Conservation (phyloP, 352 stramenopile genomes). For the Globisporangium spiculum region DNA sequence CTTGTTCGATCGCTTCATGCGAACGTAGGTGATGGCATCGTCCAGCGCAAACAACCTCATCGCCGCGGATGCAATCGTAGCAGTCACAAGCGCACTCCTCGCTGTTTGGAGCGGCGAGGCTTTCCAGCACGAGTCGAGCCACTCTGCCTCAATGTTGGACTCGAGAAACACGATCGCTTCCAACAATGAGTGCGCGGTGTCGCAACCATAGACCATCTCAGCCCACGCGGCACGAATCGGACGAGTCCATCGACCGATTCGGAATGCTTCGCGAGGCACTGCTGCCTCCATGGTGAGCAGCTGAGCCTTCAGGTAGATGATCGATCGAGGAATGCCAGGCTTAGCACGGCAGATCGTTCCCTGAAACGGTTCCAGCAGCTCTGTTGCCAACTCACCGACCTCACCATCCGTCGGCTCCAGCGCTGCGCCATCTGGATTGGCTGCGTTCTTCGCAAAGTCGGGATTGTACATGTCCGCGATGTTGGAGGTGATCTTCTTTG, state of each 20-base stretch:
- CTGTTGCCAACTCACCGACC: conserved; percentile 64
- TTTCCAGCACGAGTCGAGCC: conserved; percentile 76
- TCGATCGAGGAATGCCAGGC: conserved; percentile 28
- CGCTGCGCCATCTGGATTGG: conserved; percentile 14
- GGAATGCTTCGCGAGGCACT: conserved; percentile 78
- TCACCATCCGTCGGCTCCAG: conserved; percentile 65
- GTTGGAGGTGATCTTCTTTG: conserved; percentile 74
- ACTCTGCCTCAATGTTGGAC: conserved; percentile 70
- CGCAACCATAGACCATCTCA: conserved; percentile 66
- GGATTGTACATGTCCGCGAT: conserved; percentile 81
- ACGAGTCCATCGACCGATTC: conserved; percentile 62
- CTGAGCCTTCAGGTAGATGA: conserved; percentile 62
- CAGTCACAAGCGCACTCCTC: conserved; percentile 48
- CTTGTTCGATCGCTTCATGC: conserved; percentile 54
- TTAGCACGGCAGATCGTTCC: conserved; percentile 50
- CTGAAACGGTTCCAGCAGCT: conserved; percentile 59
- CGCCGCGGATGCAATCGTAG: conserved; percentile 67
- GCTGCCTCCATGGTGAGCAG: conserved; percentile 69
- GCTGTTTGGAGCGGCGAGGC: conserved; percentile 59
- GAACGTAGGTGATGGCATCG: conserved; percentile 70
- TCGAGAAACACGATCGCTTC: conserved; percentile 76
- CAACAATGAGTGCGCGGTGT: conserved; percentile 43
- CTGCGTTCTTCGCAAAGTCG: conserved; percentile 40
- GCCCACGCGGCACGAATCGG: conserved; percentile 69
- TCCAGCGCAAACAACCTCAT: conserved; percentile 79